Conservation (phyloP, 2,329 filamentous ascomycete species). For the Monosporascus sp. region DNA sequence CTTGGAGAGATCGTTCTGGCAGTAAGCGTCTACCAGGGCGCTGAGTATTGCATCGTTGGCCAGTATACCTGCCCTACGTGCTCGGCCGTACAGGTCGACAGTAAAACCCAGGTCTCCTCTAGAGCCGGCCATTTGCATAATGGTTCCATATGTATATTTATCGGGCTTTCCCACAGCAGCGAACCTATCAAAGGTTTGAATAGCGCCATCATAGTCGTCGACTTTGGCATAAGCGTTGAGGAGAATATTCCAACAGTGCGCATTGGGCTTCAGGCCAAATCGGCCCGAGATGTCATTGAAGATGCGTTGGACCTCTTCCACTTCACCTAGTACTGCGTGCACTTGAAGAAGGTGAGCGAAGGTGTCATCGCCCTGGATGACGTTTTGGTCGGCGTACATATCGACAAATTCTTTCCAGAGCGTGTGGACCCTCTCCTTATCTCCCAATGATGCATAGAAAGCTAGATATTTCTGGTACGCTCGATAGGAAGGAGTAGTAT, state of each 20-base stretch:
- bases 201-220: constrained; percentile 61
- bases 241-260: constrained; percentile 69
- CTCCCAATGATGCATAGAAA: constrained; percentile 43
- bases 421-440: constrained; percentile 38
- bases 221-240: constrained; percentile 65
- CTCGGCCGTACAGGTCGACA: constrained; percentile 58
- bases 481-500: constrained; percentile 35
- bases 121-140: constrained; percentile 67
- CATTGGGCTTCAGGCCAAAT: constrained; percentile 52
- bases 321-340: constrained; percentile 64
- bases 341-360: constrained; percentile 63
- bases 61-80: constrained; percentile 46
- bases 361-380: constrained; percentile 29
- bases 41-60: constrained; percentile 55
- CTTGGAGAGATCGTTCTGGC: constrained; percentile 46
- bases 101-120: constrained; percentile 70
- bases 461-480: constrained; percentile 44
- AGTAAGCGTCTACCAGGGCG: constrained; percentile 63
- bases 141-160: constrained; percentile 60
- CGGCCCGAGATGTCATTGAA: constrained; percentile 57
- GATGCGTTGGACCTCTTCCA: constrained; percentile 50
- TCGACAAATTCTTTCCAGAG: constrained; percentile 40
- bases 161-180: constrained; percentile 48
- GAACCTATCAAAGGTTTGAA: constrained; percentile 59
- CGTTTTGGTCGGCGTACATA: constrained; percentile 26